These are phyloP conservation scores for Mycena floridula DNA, from an alignment of 768 basidiomycete genomes.

Conservation along the genomic window DNA sequence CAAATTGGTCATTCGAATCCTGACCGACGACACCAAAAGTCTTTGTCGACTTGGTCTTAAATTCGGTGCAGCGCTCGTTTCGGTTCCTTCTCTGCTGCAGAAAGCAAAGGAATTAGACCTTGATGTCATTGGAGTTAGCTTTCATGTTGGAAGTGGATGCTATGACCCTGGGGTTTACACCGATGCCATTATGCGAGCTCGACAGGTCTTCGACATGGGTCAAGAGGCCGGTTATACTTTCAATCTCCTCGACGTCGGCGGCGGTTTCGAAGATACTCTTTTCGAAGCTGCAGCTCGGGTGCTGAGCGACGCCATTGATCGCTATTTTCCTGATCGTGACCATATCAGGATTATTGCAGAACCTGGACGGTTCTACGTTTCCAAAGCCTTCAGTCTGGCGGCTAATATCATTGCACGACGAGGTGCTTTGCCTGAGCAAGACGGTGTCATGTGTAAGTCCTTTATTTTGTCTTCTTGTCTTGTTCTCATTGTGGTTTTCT, in stretches of 20 bases:
- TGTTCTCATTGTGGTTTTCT: conserved; percentile 3
- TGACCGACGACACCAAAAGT: conserved; percentile 97
- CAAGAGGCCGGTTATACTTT: conserved; percentile 75
- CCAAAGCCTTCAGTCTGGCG: conserved; percentile 87
- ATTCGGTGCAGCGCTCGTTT: conserved; percentile 85
- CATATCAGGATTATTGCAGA: conserved; percentile 87
- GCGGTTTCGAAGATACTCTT: conserved; percentile 87
- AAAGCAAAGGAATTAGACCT: conserved; percentile 76
- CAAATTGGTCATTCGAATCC: conserved; percentile 86
- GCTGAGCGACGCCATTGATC: conserved; percentile 62
- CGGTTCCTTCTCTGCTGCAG: conserved; percentile 72
- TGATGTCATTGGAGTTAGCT: conserved; percentile 90
- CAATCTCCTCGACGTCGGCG: conserved; percentile 86
- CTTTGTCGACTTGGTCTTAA: conserved; percentile 92
- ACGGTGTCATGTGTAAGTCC: conserved; percentile 83
- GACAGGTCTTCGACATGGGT: conserved; percentile 84
- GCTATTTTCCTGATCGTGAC: conserved; percentile 70
- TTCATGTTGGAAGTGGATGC: conserved; percentile 97
- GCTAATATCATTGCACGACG: conserved; percentile 91
- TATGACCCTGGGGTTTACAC: conserved; percentile 88
- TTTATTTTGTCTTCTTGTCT: conserved; percentile 29
- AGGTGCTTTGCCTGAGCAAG: conserved; percentile 30
- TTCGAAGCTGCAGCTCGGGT: conserved; percentile 77
- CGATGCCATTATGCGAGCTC: conserved; percentile 83
- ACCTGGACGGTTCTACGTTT: conserved; percentile 92